Evolutionary conservation across 2,329 filamentous ascomycete genomes (phyloP), one percentile per base, ranked within the genome.

Genomic region (Endothia cerciana): DNA sequence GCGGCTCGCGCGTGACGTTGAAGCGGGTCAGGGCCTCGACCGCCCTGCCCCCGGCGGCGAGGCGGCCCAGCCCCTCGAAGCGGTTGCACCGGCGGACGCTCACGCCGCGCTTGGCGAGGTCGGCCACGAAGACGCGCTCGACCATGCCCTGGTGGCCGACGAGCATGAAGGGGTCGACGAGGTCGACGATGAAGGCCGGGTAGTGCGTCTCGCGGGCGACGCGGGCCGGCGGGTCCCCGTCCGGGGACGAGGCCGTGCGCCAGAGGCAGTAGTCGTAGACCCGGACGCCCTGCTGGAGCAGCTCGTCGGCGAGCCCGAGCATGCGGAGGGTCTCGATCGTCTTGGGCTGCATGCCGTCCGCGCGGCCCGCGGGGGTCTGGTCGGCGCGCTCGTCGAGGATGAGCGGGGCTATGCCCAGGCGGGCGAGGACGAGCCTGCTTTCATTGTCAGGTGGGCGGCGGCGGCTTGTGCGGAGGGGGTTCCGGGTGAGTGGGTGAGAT

Each of bases 271-370:
- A 91, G 71, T 91, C 89, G 74, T 87, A 89, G 47, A 91, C 84
- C 56, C 83, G 85, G 60, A 87, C 88, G 43, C 86, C 88, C 70
- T 86, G 83, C 65, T 83, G 83, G 45, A 91, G 75, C 30, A 91
- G 75, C 2, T 83, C 78, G 65, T 91, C 87, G 19, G 85, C 87
- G n/a, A 91, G 76, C 28, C 87, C 81, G 77, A 91, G 84, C 76
- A 91, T 88, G 69, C 85, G 83, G 70, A 91, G 82, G 0, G 89
- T 91, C 77, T 91, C 89, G 71, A 91, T 90, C 0, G 88, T 89
- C 76, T 91, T 91, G 58, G 89, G 89, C 72, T 91, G 89, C 58
- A 91, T 79, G 45, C 89, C 89, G 74, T 91, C 89, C 65, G 88
- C 88, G 72, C 80, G 81, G 70, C 90, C 90, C 10, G 88, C 89